Percentiles rank a stretch among this genome's conserved stretches.
Evolutionary conservation across 768 basidiomycete genomes (phyloP).

Genomic region (Collybia sordida): DNA sequence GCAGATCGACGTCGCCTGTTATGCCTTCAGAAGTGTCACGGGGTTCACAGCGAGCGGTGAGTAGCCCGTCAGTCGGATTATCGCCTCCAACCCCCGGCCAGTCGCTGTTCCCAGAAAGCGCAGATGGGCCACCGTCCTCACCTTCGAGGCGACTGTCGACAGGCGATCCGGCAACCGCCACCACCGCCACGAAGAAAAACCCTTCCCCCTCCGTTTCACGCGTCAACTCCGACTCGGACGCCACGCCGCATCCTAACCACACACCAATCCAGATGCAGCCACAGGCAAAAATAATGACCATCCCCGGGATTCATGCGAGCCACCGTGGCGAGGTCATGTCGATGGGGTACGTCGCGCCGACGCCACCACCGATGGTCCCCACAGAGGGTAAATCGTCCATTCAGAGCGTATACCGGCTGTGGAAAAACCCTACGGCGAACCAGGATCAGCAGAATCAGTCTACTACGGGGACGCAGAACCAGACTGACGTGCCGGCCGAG

Average conservation of each 20-base stretch:
- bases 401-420: slow-evolving; percentile 71
- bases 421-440: slow-evolving; percentile 52
- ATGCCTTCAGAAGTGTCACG: slow-evolving; percentile 15
- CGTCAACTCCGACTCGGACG: slow-evolving; percentile 29
- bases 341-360: slow-evolving; percentile 70
- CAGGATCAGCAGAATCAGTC: slow-evolving; percentile 15
- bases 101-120: slow-evolving; percentile 15
- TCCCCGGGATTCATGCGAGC: slow-evolving; percentile 84
- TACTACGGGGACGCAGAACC: slow-evolving; percentile 5
- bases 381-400: slow-evolving; percentile 48
- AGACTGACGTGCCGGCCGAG: slow-evolving; percentile 7
- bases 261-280: slow-evolving; percentile 70
- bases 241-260: slow-evolving; percentile 23
- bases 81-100: slow-evolving; percentile 3
- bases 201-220: slow-evolving; percentile 36
- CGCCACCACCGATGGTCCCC: slow-evolving; percentile 26
- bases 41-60: slow-evolving; percentile 12
- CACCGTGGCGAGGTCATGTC: slow-evolving; percentile 87
- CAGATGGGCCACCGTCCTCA: slow-evolving; percentile 18
- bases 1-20: slow-evolving; percentile 18
- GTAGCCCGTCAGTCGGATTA: slow-evolving; percentile 16
- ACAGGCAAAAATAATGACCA: slow-evolving; percentile 78
- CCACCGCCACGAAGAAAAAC: slow-evolving; percentile 11
- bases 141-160: slow-evolving; percentile 16
- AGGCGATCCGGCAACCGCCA: slow-evolving; percentile 6